These are phyloP conservation scores for Prillingera fragicola DNA, from an alignment of 1,284 basidiomycete genomes.

Conservation along the genomic window DNA sequence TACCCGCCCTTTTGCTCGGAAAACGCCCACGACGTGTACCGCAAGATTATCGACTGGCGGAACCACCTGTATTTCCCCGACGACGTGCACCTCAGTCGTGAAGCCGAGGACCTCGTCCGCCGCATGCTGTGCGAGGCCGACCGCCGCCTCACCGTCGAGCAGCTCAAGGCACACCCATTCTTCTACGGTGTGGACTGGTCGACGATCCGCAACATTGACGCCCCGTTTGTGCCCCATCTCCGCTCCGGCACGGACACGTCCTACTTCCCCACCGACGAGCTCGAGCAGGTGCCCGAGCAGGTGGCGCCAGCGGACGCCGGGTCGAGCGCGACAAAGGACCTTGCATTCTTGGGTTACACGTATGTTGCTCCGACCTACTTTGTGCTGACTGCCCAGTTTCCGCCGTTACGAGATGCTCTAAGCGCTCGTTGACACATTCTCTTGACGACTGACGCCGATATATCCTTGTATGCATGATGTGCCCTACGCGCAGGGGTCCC, in stretches of 20 bases:
- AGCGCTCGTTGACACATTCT: neutral
- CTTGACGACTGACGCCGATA: constrained; percentile 6
- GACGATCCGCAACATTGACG: constrained; percentile 83
- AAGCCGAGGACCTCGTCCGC: constrained; percentile 81
- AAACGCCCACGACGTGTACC: constrained; percentile 95
- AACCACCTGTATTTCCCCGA: constrained; percentile 89
- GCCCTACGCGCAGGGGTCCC: neutral
- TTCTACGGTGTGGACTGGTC: constrained; percentile 96
- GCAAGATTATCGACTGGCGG: constrained; percentile 96
- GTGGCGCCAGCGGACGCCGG: constrained; percentile 56
- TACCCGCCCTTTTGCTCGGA: constrained; percentile 98
- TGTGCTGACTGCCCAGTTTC: constrained; percentile 25
- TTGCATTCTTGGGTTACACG: constrained; percentile 82
- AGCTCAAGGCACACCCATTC: constrained; percentile 92
- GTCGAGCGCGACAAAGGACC: constrained; percentile 70
- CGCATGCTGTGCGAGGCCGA: constrained; percentile 77
- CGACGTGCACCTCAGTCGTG: constrained; percentile 86
- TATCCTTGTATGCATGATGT: constrained; percentile 16
- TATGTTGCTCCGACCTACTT: constrained; percentile 20
- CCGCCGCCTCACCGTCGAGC: constrained; percentile 69
- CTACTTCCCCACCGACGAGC: constrained; percentile 96
- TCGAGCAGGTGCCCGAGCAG: constrained; percentile 69
- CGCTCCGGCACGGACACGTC: constrained; percentile 81
- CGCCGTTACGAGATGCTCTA: constrained; percentile 47
- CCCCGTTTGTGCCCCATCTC: constrained; percentile 90